Conservation (phyloP, 257 asterid genomes). For the Henckelia pumila region DNA sequence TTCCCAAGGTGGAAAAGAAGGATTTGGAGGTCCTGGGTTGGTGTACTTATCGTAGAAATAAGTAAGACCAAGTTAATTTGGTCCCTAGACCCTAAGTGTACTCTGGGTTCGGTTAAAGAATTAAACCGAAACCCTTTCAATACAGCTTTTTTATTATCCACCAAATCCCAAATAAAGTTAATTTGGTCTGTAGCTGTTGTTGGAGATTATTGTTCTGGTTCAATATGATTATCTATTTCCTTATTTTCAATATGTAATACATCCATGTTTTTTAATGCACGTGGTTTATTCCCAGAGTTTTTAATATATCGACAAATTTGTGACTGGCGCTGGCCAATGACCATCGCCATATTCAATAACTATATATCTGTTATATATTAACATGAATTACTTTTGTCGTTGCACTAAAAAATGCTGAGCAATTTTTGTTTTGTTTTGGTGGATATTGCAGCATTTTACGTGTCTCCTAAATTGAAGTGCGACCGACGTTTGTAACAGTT, state of each 20-base stretch:
- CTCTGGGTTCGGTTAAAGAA: neutral
- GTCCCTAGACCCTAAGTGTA: neutral
- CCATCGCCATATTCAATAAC: neutral
- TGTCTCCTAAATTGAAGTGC: constrained; percentile 22
- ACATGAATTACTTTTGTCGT: neutral
- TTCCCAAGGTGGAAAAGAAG: neutral
- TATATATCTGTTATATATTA: neutral
- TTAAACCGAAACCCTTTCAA: no score
- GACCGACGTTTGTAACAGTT: constrained; percentile 25
- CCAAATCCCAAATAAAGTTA: neutral
- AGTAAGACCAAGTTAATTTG: no score
- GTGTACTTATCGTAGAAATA: neutral
- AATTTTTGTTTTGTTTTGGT: neutral
- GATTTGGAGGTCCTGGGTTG: neutral
- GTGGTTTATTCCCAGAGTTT: neutral
- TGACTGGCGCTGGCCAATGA: no score
- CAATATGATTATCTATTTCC: neutral
- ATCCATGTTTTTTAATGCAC: no score
- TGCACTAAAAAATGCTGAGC: neutral
- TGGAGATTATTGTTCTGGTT: neutral
- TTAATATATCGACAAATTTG: no score
- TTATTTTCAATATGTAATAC: neutral
- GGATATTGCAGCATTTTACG: constrained; percentile 30
- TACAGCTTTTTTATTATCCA: neutral
- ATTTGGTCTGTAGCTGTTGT: neutral